Evolutionary conservation across 2,329 filamentous ascomycete species (phyloP), one percentile per base, ranked within the genome.

Genomic region (Emergomyces orientalis): DNA sequence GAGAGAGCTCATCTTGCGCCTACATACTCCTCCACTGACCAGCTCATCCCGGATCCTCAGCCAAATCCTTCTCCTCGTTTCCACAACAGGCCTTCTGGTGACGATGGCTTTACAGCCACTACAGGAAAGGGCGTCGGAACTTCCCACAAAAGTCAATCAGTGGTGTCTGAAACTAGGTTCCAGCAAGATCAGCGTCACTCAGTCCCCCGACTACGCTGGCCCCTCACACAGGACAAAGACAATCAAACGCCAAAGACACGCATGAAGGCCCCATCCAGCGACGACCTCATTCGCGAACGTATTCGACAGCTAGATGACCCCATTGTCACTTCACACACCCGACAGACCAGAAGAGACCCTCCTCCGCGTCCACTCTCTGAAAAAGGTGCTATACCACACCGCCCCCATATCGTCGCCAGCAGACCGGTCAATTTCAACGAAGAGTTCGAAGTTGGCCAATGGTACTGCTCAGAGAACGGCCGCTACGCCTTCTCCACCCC

Each of bases 401-500:
- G 41, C n/a, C 27, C 57, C 13, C 19, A 22, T 47, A 47, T 11
- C 17, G 27, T 45, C 11, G 27, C 57, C 17, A 47, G 22, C 3
- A n/a, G 39, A 32, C 34, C 19, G 0, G 25, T 41, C 22, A 55
- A 45, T 17, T 45, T 61, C 56, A 63, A 64, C 39, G 64, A 65
- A 56, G 64, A 66, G 37, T 9, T 49, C 22, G 55, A 41, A 11
- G 30, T 37, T 32, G 45, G 30, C 19, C 59, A 65, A 25, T 61
- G 49, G 27, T 60, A 64, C 60, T 49, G 45, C 41, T 65, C 64
- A 17, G 52, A 57, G 13, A 58, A 67, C 27, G 65, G 65, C 11
- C 64, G 63, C 13, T 62, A 65, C 32, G 52, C 61, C 17, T 68
- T 68, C 52, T 59, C 65, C 2, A 62, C 64, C 13, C 57, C 66